Evolutionary conservation across 1,139 yeast species (phyloP), one percentile per base, ranked within the genome.

Genomic region (Hanseniaspora sp.): DNA sequence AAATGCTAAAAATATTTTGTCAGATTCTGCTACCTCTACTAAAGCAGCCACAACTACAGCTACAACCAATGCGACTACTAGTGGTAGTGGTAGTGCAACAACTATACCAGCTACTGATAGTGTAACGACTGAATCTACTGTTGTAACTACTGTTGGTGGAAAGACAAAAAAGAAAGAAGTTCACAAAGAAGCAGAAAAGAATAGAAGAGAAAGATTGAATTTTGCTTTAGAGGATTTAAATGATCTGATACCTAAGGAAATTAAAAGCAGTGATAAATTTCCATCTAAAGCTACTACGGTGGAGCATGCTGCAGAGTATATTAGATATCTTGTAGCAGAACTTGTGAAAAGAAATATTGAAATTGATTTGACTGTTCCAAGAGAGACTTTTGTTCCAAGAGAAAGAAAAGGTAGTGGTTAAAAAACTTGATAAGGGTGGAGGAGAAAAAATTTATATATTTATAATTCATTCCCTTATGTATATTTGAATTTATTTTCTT

Each of bases 171-270:
- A 83, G 65, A 82, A 82, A 61, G 84, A 92, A 5, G 82, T 86
- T 30, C 98, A 92, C 68, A 90, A 92, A 65, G 75, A 86, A 31
- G 97, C 98, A 0, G 98, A 92, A 69, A 96, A 92, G 68, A 97
- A 96, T 11, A 75, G 98, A 57, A 77, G 98, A 62, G 88, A 90
- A 67, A 74, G 98, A 59, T 83, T 92, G 83, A 92, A 92, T 67
- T 70, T 74, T 56, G 97, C 96, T 0, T 80, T 92, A 23, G 79
- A 79, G 48, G 95, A 86, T 52, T 71, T 92, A 56, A 83, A 83
- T 3, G 63, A 73, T 11, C 69, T 87, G 58, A 75, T 92, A 29
- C 95, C 95, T 0, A 78, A 81, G 15, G 66, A 69, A 23, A 48
- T 53, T 29, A 83, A 79, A 59, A 78, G 75, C 48, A 77, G 78